These are phyloP conservation scores for Hypoxylon sp. DNA, from an alignment of 2,329 filamentous ascomycete species.

Conservation along the genomic window DNA sequence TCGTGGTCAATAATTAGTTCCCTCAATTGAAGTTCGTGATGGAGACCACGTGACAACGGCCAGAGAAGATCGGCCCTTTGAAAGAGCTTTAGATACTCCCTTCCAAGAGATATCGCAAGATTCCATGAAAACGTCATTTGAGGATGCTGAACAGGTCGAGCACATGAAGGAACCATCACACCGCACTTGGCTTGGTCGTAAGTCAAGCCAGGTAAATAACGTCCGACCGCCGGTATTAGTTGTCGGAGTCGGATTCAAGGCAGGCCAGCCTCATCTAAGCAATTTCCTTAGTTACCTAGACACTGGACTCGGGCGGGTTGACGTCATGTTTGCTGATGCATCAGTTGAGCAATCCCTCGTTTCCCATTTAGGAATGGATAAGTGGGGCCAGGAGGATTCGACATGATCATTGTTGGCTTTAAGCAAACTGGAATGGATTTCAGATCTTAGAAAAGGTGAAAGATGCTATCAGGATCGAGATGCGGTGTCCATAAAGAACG, in stretches of 20 bases:
- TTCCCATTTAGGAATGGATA: slow-evolving; percentile 55
- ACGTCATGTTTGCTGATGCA: slow-evolving; percentile 63
- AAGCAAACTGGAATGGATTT: slow-evolving; percentile 61
- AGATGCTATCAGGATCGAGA: slow-evolving; percentile 57
- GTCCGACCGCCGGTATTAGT: slow-evolving; percentile 58
- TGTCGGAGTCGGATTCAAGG: slow-evolving; percentile 66
- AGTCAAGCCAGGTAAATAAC: neutral
- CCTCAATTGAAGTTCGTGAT: slow-evolving; percentile 63
- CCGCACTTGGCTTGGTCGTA: neutral
- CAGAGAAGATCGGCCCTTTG: slow-evolving; percentile 58
- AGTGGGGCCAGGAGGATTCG: too few species aligned
- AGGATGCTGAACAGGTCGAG: neutral
- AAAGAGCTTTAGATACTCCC: slow-evolving; percentile 55
- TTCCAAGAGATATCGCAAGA: slow-evolving; percentile 28
- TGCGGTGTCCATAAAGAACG: slow-evolving; percentile 55
- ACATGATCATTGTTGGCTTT: slow-evolving; percentile 62
- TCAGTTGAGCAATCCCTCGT: slow-evolving; percentile 61
- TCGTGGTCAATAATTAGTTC: slow-evolving; percentile 63
- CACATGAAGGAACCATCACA: neutral
- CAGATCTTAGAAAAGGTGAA: slow-evolving; percentile 55
- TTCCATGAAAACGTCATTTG: neutral
- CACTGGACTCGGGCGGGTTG: too few species aligned
- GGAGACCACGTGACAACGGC: slow-evolving; percentile 61
- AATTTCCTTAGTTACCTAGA: too few species aligned
- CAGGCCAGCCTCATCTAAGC: slow-evolving; percentile 62